These are phyloP conservation scores for Ilyonectria sp. DNA, from an alignment of 2,329 filamentous ascomycete genomes.

Conservation along the genomic window DNA sequence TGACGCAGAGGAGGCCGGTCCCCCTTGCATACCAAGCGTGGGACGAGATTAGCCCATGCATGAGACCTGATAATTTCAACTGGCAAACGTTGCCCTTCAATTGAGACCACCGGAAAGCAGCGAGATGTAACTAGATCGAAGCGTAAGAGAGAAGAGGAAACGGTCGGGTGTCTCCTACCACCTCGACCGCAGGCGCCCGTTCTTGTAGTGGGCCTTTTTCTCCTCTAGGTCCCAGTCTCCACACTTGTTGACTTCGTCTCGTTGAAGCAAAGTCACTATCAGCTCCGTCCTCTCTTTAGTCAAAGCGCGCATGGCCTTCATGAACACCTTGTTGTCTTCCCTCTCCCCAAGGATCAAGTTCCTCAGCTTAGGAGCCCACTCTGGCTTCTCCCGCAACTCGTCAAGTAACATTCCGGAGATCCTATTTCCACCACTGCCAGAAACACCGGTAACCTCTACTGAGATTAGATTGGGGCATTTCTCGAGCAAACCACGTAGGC, in stretches of 20 bases:
- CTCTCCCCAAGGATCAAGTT: not conserved
- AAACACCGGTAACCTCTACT: constrained; percentile 21
- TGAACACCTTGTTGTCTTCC: constrained; percentile 7
- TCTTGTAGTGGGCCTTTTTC: not conserved
- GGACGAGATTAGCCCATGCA: too few species aligned
- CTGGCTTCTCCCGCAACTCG: constrained; percentile 17
- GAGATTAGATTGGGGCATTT: not conserved
- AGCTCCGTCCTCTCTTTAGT: constrained; percentile 23
- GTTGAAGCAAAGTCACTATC: constrained; percentile 2
- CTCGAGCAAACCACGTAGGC: constrained; percentile 9
- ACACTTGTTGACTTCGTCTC: constrained; percentile 22
- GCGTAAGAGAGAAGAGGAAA: not conserved
- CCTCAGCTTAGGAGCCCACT: constrained; percentile 31
- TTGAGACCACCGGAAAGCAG: not conserved
- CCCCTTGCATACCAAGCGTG: too few species aligned
- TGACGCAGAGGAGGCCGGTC: too few species aligned
- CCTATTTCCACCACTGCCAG: not conserved
- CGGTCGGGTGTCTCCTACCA: not conserved
- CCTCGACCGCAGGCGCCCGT: constrained; percentile 18
- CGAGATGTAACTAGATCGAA: not conserved
- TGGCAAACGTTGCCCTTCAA: not conserved
- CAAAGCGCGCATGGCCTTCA: constrained; percentile 35
- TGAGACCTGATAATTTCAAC: too few species aligned
- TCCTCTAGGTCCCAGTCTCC: constrained; percentile 32
- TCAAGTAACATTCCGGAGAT: constrained; percentile 19